Evolutionary conservation across 352 stramenopile species (phyloP), one percentile per base, ranked within the genome.

Genomic region (Phytophthora podocarpi): DNA sequence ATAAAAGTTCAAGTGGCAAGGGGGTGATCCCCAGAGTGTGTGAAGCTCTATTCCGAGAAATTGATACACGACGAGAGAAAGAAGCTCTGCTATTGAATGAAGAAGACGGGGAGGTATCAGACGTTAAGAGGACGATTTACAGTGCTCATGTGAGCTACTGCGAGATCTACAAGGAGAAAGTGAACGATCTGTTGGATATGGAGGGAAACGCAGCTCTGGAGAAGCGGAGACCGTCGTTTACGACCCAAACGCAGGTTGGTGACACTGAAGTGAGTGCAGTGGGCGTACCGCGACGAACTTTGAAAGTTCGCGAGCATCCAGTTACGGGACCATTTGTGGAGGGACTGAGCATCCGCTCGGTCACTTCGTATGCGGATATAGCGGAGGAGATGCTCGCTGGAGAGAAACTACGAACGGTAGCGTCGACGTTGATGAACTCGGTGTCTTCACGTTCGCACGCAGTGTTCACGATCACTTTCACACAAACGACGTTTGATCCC

Each of bases 381-480:
- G 71, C 74, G 0, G 80, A 90, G 24, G 84, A 93, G 45, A 85
- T 94, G 68, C 49, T 91, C 0, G 76, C 82, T 9, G 97, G 97
- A 6, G 97, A 98, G 57, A 98, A 98, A 56, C 91, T 99, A 28
- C 68, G 97, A 10, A 98, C 90, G 2, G 94, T 98, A 5, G 97
- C 93, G 0, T 85, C 91, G 9, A 99, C 97, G 15, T 76, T 98
- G 2, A 99, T 99, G 97, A 99, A 99, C 77, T 61, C 91, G 1
- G 91, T 94, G 2, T 98, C 92, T 0, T 98, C 92, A 13, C 89
- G 97, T 5, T 99, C 95, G 10, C 97, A 99, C 68, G 95, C 93
- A 0, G 95, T 99, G 46, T 99, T 99, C 57, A 98, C 90, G 13
- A 97, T 99, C 61, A 97, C 97, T 7, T 78, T 95, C 36, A 95